These are phyloP conservation scores for Metarhizium brunneum DNA, from an alignment of 2,329 filamentous ascomycete species.

Conservation along the genomic window DNA sequence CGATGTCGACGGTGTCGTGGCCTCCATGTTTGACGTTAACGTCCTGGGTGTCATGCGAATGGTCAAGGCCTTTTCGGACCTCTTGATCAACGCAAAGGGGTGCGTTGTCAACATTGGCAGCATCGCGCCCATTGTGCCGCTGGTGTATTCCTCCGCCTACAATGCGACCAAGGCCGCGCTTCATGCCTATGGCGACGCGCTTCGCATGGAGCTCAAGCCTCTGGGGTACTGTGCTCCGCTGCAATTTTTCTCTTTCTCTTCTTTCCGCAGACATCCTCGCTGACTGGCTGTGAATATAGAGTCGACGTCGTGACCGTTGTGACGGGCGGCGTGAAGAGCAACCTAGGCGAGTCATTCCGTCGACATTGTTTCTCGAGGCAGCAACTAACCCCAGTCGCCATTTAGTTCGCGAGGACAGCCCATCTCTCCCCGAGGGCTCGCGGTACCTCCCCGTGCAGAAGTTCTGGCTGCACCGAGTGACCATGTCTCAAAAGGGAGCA, in stretches of 20 bases:
- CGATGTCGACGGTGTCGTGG: constrained; percentile 18
- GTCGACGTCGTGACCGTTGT: constrained; percentile 11
- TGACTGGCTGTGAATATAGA: neutral
- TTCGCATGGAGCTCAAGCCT: constrained; percentile 15
- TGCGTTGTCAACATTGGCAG: constrained; percentile 17
- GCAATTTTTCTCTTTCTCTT: no score
- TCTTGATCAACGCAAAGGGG: constrained; percentile 14
- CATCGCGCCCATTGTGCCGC: constrained; percentile 13
- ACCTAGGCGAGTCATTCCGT: constrained; percentile 7
- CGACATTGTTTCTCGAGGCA: neutral
- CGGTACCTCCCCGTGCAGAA: constrained; percentile 6
- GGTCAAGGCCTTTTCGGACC: constrained; percentile 11
- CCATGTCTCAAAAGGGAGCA: constrained; percentile 2
- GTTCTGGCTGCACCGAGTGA: constrained; percentile 9
- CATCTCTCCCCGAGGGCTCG: constrained; percentile 7
- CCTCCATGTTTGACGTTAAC: constrained; percentile 32
- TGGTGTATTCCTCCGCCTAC: constrained; percentile 11
- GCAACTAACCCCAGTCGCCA: neutral
- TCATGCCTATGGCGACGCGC: constrained; percentile 12
- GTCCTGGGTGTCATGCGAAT: constrained; percentile 24
- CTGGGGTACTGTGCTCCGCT: constrained; percentile 8
- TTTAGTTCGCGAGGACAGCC: constrained; percentile 7
- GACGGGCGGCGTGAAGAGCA: constrained; percentile 10
- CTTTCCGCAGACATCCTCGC: neutral
- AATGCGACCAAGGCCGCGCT: constrained; percentile 15